These are phyloP conservation scores for Ascocoryne sarcoides DNA, from an alignment of 2,329 filamentous ascomycete species.

Conservation along the genomic window DNA sequence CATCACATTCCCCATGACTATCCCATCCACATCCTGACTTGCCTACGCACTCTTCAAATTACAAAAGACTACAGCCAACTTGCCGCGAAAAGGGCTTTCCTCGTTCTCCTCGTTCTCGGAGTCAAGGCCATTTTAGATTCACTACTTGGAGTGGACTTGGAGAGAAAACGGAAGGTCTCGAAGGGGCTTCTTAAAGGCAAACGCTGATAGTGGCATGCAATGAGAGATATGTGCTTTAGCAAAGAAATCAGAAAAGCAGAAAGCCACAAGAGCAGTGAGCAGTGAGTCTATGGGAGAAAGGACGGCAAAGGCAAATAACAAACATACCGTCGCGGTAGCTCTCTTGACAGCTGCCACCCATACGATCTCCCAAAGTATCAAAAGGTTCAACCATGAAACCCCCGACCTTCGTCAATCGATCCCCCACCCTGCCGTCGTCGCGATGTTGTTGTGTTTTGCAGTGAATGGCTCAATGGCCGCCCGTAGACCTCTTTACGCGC, in stretches of 20 bases:
- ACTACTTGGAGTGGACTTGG: too few species aligned
- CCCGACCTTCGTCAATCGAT: constrained; percentile 2
- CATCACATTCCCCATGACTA: constrained; percentile 22
- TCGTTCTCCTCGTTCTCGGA: constrained; percentile 21
- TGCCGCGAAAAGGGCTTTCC: constrained; percentile 19
- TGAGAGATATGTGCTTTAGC: too few species aligned
- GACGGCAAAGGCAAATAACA: not conserved
- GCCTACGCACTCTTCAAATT: constrained; percentile 32
- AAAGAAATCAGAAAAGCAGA: too few species aligned
- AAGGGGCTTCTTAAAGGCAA: not conserved
- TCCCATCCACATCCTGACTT: constrained; percentile 11
- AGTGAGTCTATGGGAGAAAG: not conserved
- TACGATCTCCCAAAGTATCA: too few species aligned
- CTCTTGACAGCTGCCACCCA: too few species aligned
- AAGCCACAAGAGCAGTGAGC: too few species aligned
- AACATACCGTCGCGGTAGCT: too few species aligned
- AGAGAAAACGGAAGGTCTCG: constrained; percentile 32
- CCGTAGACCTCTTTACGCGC: constrained; percentile 27
- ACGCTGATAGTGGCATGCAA: too few species aligned
- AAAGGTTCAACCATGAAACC: too few species aligned
- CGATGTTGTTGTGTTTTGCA: constrained; percentile 15
- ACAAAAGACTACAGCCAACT: constrained; percentile 29
- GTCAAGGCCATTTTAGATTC: constrained; percentile 24
- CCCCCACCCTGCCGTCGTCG: constrained; percentile 2
- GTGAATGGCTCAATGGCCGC: not conserved